These are phyloP conservation scores for Helotiales sp. DNA, from an alignment of 2,329 filamentous ascomycete species.

Conservation along the genomic window DNA sequence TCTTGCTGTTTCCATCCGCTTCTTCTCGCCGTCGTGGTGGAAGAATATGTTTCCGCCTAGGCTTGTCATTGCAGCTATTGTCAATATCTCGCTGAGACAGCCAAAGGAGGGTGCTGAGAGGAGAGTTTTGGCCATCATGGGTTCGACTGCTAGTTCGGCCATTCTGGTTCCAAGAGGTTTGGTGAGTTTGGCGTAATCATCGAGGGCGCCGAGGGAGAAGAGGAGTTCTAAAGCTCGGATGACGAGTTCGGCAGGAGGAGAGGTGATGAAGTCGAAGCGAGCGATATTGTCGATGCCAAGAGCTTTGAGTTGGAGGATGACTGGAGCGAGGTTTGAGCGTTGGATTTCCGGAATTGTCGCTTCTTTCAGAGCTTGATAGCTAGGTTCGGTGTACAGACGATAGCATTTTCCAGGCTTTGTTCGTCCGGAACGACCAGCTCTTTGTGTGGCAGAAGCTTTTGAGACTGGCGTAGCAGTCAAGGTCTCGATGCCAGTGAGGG, in stretches of 20 bases:
- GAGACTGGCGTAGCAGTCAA: constrained; percentile 81
- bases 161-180: constrained; percentile 84
- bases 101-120: constrained; percentile 73
- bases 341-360: constrained; percentile 88
- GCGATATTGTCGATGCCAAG: constrained; percentile 93
- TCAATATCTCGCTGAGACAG: constrained; percentile 83
- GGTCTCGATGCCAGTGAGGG: constrained; percentile 81
- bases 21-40: constrained; percentile 74
- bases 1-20: constrained; percentile 69
- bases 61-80: constrained; percentile 92
- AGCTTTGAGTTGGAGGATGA: constrained; percentile 89
- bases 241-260: constrained; percentile 82
- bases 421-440: constrained; percentile 85
- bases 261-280: constrained; percentile 84
- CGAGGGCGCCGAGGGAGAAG: constrained; percentile 81
- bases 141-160: constrained; percentile 90
- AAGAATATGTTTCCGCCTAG: constrained; percentile 83
- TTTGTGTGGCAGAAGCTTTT: constrained; percentile 88
- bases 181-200: constrained; percentile 88
- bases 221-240: constrained; percentile 85
- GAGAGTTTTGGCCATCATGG: constrained; percentile 91
- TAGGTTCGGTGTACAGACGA: constrained; percentile 80
- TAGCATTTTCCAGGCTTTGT: constrained; percentile 93
- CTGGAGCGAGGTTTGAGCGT: constrained; percentile 83
- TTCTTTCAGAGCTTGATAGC: constrained; percentile 65